A percentile compares a stretch with the other conserved stretches of the same genome.
These are phyloP conservation scores for Amylocystis lapponica DNA, from an alignment of 768 basidiomycete species.

Conservation along the genomic window DNA sequence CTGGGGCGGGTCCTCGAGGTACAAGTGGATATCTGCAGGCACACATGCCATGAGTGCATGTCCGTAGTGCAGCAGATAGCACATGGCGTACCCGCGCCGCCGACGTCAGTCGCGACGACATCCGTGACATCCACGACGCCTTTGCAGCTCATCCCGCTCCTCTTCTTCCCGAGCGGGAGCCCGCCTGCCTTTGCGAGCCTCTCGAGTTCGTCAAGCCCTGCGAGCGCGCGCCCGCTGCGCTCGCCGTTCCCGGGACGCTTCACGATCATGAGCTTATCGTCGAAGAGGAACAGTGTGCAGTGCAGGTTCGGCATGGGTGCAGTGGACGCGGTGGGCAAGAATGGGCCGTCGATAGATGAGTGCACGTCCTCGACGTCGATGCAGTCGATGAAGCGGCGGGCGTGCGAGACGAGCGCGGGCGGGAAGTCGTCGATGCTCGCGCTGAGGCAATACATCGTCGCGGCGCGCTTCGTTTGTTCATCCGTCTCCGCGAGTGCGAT, in stretches of 20 bases:
- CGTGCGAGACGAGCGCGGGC: constrained; percentile 82
- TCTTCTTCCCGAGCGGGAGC: constrained; percentile 54
- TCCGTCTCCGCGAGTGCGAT: constrained; percentile 92
- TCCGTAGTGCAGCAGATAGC: no score
- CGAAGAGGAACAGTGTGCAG: constrained; percentile 89
- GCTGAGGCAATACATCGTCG: constrained; percentile 80
- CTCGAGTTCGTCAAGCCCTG: constrained; percentile 77
- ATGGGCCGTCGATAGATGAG: constrained; percentile 35
- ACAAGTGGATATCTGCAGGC: constrained; percentile 77
- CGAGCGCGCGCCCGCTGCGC: constrained; percentile 62
- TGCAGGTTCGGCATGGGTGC: constrained; percentile 45
- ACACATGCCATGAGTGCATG: no score
- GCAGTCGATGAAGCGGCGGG: constrained; percentile 82
- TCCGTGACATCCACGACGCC: constrained; percentile 84
- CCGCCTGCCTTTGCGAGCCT: constrained; percentile 58
- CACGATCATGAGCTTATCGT: constrained; percentile 88
- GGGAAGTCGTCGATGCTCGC: constrained; percentile 89
- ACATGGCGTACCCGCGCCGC: constrained; percentile 65
- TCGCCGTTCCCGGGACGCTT: constrained; percentile 79
- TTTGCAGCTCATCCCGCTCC: constrained; percentile 77
- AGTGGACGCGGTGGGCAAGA: constrained; percentile 33
- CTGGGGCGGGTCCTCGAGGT: constrained; percentile 74
- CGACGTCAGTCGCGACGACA: constrained; percentile 76
- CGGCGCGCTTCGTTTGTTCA: constrained; percentile 84
- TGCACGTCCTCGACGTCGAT: constrained; percentile 86